Base-by-base conservation (phyloP, 441 rosid genomes). In the Syzygium malaccense region DNA sequence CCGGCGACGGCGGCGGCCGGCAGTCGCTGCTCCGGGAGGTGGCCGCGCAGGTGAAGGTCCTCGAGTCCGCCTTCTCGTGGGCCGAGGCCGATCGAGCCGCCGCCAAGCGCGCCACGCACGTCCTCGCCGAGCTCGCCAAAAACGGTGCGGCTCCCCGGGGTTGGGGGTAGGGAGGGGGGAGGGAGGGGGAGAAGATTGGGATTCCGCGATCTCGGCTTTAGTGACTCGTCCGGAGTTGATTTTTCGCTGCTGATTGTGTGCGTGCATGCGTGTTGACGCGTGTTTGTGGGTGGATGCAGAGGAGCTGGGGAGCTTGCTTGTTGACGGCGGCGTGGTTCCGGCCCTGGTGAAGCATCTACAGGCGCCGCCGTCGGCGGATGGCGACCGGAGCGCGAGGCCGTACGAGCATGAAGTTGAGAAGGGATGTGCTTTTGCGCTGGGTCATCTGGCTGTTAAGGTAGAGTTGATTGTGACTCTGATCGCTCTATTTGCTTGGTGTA, bases 321-420 rank as follows among this genome's bases (percentile, higher is more conserved):
- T 98, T 11, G 99, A 98, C 85, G 99, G 99, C 90, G 97, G 99
- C 2, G 99, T 98, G 19, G 96, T 96, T 92, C 97, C 99, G 64
- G 97, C 96, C 89, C 94, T 98, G 86, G 97, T 97, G 92, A 96
- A 94, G 94, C 99, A 98, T 94, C 94, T 98, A 15, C 97, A 95
- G 90, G 92, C 97, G 85, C 99, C 99, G n/a, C 94, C 96, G 55
- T 92, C 60, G 19, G 89, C 66, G 68, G 99, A 95, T 68, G 93
- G 86, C 60, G 99, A 93, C 49, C 78, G 88, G 64, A 89, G 86
- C 90, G 56, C 89, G 41, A 96, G 90, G 94, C 99, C 98, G 85
- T 97, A 92, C 79, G 98, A 98, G 91, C 99, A 98, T n/a, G 99
- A 98, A 90, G 99, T 97, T 7, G 99, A 98, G 96, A 98, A 98